These are phyloP conservation scores for Kodamaea fungicola DNA, from an alignment of 1,139 yeast genomes.

Conservation along the genomic window DNA sequence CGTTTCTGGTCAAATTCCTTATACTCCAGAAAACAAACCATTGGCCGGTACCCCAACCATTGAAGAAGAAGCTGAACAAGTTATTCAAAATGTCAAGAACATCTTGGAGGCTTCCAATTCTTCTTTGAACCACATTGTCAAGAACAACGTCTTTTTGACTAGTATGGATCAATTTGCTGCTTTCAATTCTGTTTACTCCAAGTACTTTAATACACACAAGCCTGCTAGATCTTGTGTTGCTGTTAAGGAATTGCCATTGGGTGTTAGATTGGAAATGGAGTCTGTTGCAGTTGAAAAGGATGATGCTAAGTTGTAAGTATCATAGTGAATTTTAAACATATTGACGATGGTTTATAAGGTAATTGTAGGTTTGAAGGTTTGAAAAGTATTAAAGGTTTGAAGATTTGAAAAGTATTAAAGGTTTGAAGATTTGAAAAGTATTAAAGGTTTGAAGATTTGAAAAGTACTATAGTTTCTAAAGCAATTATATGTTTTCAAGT, in stretches of 20 bases:
- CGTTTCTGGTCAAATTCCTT: slow-evolving; percentile 94
- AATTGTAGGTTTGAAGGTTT: too few relatives aligned
- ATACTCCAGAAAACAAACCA: slow-evolving; percentile 78
- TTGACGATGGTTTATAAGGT: too few relatives aligned
- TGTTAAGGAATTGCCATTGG: slow-evolving; percentile 81
- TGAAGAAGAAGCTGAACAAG: slow-evolving; percentile 82
- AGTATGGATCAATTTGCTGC: slow-evolving; percentile 79
- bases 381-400: too few relatives aligned
- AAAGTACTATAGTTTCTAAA: too few relatives aligned
- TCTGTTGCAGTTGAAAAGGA: slow-evolving; percentile 70
- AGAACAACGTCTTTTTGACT: slow-evolving; percentile 82
- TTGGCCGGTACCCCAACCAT: slow-evolving; percentile 65
- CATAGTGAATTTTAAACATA: too few relatives aligned
- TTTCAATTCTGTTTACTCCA: slow-evolving; percentile 79
- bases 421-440: too few relatives aligned
- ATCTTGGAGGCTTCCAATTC: slow-evolving; percentile 83
- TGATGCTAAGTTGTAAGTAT: slow-evolving; percentile 31
- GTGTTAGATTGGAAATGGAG: slow-evolving; percentile 72
- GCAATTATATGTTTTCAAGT: too few relatives aligned
- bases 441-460: too few relatives aligned
- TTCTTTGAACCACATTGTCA: slow-evolving; percentile 74
- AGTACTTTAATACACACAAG: slow-evolving; percentile 75
- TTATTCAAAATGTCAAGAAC: slow-evolving; percentile 68
- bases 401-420: too few relatives aligned
- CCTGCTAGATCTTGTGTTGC: slow-evolving; percentile 98